Evolutionary conservation across 108 stramenopile genomes (phyloP), one percentile per base, ranked within the genome.

Genomic region (Cyclotella kingstonii): DNA sequence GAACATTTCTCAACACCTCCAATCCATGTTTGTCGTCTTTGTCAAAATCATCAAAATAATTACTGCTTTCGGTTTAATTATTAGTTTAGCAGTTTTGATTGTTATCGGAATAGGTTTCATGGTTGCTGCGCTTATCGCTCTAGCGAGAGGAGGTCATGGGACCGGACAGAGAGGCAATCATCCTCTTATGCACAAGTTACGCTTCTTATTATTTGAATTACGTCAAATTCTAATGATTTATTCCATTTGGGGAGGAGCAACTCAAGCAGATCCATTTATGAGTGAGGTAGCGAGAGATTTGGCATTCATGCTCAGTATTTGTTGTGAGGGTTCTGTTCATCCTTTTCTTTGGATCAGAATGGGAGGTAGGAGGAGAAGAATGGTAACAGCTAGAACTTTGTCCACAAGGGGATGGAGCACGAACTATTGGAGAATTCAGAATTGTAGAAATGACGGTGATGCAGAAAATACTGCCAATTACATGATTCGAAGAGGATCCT

Each of bases 191-290:
- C 74, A 77, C 45, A 80, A 80, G 55, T 42, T 93, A 25, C 68
- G 77, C 10, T 60, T 45, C 30, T 30, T 90, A 27, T 77, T 83
- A 45, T 58, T 75, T 45, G 73, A 84, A 47, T 36, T 90, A 46
- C 81, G 91, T 21, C 85, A 93, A 55, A 59, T 93, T 45, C 71
- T 93, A 2, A 90, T 86, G 85, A 79, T 78, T 19, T 93, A 88
- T 75, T 86, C 87, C 43, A 77, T 93, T 39, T 90, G 87, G 53
- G 90, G 84, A 21, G 80, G 75, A 39, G 78, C 69, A 2, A 61
- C 70, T 31, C 49, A 68, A 26, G 78, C 77, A 58, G 89, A 87
- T 70, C 85, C 84, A 5, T 87, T 87, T 59, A 67, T 87, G 54
- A 68, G 87, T 15, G 91, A 93, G 61, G 71, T 83, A 8, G 91